Base-by-base conservation (phyloP, 164 flowering plant species). In the Annona cherimola region DNA sequence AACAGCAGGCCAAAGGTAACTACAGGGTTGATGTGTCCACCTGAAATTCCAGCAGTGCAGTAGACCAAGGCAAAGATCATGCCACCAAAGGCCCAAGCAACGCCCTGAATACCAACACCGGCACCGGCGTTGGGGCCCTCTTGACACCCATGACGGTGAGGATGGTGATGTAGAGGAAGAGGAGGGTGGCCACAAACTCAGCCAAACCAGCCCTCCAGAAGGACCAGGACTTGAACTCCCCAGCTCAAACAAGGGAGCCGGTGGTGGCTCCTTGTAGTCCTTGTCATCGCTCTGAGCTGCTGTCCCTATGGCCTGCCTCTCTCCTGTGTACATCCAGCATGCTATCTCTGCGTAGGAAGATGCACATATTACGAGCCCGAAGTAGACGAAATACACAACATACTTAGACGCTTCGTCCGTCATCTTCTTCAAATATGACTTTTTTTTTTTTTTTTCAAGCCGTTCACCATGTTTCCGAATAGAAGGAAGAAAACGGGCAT, bases 281-380 rank as follows among this genome's bases (percentile, higher is more conserved):
- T n/a, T n/a, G n/a, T n/a, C n/a, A n/a, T n/a, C n/a, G n/a, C n/a
- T n/a, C n/a, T n/a, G n/a, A n/a, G n/a, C n/a, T n/a, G n/a, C n/a
- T n/a, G n/a, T n/a, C n/a, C n/a, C n/a, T n/a, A 91, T 84, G 55
- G 80, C 93, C 79, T 95, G 99, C 75, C 99, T 88, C 76, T 95
- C 99, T 54, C 99, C 99, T n/a, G 90, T 83, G 76, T 88, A 91
- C 99, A 95, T 95, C 99, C 99, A 95, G 76, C 99, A 95, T 20
- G 86, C 86, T 71, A 95, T 91, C 81, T 95, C 98, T 65, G 97
- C 97, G 64, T 93, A 95, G 3, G 97, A 93, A 2, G 98, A 93
- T 20, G 85, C 63, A 85, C 98, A 93, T 2, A 96, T 97, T 7
- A 96, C 79, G 43, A 96, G 81, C 12, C 98, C 98, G 50, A 96